Percentiles rank a stretch among this genome's conserved stretches.
Evolutionary conservation across 2,329 filamentous ascomycete genomes (phyloP).

Genomic region (Coniella lustricola): DNA sequence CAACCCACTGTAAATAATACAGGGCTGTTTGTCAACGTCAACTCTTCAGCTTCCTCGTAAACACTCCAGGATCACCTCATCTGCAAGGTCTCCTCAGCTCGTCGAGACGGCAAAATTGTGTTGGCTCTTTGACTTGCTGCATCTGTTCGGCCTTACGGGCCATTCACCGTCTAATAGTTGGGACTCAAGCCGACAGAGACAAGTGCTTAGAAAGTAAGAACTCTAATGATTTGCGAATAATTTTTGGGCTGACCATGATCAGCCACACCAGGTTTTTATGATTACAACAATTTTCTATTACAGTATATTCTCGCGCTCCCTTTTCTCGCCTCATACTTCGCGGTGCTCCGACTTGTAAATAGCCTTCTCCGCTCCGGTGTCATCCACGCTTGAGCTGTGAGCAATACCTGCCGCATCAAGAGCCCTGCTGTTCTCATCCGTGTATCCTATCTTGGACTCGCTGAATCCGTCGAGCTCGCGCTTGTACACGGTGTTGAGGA

Average conservation of each 20-base stretch:
- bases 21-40: no score
- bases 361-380: slow-evolving; percentile 2
- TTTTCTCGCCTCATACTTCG: neutral
- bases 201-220: no score
- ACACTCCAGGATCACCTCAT: no score
- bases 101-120: no score
- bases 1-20: neutral
- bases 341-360: slow-evolving; percentile 9
- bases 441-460: slow-evolving; percentile 31
- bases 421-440: slow-evolving; percentile 11
- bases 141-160: no score
- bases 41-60: no score
- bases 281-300: neutral
- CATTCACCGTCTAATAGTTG: no score
- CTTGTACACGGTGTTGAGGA: slow-evolving; percentile 50
- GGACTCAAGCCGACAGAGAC: no score
- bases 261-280: neutral
- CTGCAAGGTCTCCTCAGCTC: no score
- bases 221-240: no score
- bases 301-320: neutral
- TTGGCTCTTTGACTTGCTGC: neutral
- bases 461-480: slow-evolving; percentile 46
- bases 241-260: no score
- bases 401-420: slow-evolving; percentile 5
- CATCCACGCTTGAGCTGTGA: neutral